Conservation (phyloP, 2,329 filamentous ascomycete species). For the Colletotrichum noveboracense region DNA sequence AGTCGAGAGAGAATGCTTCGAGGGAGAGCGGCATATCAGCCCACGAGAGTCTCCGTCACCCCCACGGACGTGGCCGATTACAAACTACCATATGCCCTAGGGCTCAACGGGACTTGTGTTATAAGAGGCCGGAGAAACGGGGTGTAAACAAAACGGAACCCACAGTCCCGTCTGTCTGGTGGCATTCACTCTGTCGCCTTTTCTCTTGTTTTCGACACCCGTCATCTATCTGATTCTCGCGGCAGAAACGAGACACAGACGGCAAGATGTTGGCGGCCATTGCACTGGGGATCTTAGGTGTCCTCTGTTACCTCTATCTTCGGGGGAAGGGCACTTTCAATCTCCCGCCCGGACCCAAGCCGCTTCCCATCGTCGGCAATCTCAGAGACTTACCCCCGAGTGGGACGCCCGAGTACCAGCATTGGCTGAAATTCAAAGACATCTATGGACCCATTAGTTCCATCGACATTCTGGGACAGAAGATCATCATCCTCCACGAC, state of each 20-base stretch:
- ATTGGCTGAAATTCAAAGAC: conserved; percentile 41
- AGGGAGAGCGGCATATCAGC: background rate
- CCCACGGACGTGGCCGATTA: background rate
- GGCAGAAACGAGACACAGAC: background rate
- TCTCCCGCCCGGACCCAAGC: conserved; percentile 30
- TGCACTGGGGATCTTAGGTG: background rate
- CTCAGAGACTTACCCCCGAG: conserved; percentile 45
- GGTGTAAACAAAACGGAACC: background rate
- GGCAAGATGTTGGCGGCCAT: background rate
- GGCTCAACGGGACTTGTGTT: background rate
- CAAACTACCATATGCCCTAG: background rate
- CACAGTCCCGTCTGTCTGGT: background rate
- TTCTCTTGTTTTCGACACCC: background rate
- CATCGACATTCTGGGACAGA: conserved; percentile 41
- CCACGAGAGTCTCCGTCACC: background rate
- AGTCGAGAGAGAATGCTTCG: background rate
- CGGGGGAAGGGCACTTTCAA: background rate
- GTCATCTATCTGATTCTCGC: background rate
- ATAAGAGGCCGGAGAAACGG: background rate
- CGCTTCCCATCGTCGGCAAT: conserved; percentile 50
- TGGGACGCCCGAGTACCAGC: conserved; percentile 32
- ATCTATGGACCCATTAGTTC: conserved; percentile 33
- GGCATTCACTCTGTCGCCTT: background rate
- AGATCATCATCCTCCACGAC: conserved; percentile 35
- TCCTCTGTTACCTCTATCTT: background rate